These are phyloP conservation scores for Claviceps purpurea DNA, from an alignment of 2,329 filamentous ascomycete genomes.

Conservation along the genomic window DNA sequence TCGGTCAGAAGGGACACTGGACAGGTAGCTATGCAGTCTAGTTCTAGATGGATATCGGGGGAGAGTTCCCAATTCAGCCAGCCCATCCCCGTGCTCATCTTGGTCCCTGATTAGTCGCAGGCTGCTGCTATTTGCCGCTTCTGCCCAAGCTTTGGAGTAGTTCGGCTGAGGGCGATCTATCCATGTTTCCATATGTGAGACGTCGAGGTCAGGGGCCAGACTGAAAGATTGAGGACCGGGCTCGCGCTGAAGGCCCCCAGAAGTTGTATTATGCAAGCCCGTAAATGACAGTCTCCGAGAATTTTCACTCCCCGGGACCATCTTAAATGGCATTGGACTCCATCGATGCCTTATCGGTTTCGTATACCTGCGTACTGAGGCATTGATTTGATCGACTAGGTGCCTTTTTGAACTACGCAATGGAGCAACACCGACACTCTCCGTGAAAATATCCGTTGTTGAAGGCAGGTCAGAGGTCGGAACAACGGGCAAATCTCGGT, in stretches of 20 bases:
- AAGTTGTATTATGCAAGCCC: slow-evolving; percentile 30
- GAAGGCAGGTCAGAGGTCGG: neutral
- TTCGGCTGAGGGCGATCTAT: slow-evolving; percentile 35
- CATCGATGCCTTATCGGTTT: slow-evolving; percentile 39
- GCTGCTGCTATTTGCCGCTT: slow-evolving; percentile 22
- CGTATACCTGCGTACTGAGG: slow-evolving; percentile 28
- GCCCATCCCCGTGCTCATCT: slow-evolving; percentile 51
- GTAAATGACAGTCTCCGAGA: slow-evolving; percentile 36
- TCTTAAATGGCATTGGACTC: slow-evolving; percentile 51
- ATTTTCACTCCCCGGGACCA: slow-evolving; percentile 47
- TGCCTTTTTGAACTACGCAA: slow-evolving; percentile 33
- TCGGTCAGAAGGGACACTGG: slow-evolving; percentile 34
- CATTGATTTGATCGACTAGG: slow-evolving; percentile 35
- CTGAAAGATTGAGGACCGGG: neutral
- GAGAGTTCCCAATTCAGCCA: slow-evolving; percentile 44
- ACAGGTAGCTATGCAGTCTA: slow-evolving; percentile 38
- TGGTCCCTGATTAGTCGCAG: slow-evolving; percentile 39
- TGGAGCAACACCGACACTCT: slow-evolving; percentile 45
- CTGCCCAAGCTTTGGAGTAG: slow-evolving; percentile 24
- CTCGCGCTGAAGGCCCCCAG: slow-evolving; percentile 35
- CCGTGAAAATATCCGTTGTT: slow-evolving; percentile 39
- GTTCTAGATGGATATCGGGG: slow-evolving; percentile 39
- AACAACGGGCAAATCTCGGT: slow-evolving; percentile 22
- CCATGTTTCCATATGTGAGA: neutral
- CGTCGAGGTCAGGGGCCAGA: neutral